phyloP scores from a whole-genome alignment of 164 flowering plant genomes.

The Vitis rupestris region DNA sequence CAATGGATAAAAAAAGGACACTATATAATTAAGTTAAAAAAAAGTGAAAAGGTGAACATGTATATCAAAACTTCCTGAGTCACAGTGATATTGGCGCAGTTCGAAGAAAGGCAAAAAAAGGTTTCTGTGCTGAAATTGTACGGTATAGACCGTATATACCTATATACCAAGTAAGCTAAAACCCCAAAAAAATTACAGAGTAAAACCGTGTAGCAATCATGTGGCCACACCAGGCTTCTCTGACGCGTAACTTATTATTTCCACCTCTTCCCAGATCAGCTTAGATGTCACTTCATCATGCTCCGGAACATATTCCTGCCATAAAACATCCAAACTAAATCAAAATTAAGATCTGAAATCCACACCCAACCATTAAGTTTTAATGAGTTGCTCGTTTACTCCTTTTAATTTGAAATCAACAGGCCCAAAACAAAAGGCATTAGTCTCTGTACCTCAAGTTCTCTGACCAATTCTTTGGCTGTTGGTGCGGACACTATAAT shows the following conservation, averaged over 20 bases:
- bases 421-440: not conserved
- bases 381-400: too few relatives aligned
- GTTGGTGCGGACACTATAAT: slow-evolving; percentile 86
- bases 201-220: not conserved
- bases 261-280: slow-evolving; percentile 73
- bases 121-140: not conserved
- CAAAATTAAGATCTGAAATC: not conserved
- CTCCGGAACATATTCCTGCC: slow-evolving; percentile 71
- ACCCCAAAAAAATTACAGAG: not conserved
- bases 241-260: slow-evolving; percentile 40
- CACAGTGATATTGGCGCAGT: not conserved
- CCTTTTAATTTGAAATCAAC: not conserved
- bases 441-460: slow-evolving; percentile 59
- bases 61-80: not conserved
- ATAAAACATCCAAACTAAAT: not conserved
- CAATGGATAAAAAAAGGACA: too few relatives aligned
- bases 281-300: slow-evolving; percentile 59
- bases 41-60: not conserved
- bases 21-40: not conserved
- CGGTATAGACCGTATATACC: slow-evolving; percentile 5
- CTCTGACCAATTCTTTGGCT: slow-evolving; percentile 64
- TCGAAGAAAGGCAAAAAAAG: not conserved
- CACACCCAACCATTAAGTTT: too few relatives aligned
- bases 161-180: not conserved
- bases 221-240: slow-evolving; percentile 39